These are phyloP conservation scores for Curvularia verruculosa DNA, from an alignment of 2,329 filamentous ascomycete species.

Conservation along the genomic window DNA sequence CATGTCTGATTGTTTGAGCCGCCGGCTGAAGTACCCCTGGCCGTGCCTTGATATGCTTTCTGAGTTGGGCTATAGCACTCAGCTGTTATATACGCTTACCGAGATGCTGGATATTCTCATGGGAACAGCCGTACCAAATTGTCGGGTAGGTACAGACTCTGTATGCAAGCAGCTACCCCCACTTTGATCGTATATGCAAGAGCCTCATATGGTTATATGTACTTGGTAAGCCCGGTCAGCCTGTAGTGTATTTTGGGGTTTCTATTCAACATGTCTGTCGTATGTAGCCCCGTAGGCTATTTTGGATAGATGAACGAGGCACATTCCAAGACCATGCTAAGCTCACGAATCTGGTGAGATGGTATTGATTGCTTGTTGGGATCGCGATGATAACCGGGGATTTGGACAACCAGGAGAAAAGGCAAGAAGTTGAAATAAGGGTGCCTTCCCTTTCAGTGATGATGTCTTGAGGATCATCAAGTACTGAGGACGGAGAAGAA, in stretches of 20 bases:
- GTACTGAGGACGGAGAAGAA: not conserved
- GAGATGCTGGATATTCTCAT: not conserved
- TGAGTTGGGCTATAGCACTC: not conserved
- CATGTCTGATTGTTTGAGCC: not conserved
- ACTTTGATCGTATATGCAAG: not conserved
- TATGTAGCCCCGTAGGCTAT: not conserved
- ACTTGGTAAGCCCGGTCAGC: not conserved
- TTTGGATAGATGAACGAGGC: not conserved
- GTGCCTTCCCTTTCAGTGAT: not conserved
- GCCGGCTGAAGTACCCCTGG: conserved; percentile 1
- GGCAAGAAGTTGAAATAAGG: not conserved
- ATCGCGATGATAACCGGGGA: not conserved
- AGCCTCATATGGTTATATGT: not conserved
- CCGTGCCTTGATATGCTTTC: not conserved
- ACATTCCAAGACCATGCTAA: not conserved
- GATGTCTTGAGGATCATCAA: not conserved
- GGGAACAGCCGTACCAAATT: not conserved
- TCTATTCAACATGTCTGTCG: not conserved
- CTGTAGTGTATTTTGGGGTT: not conserved
- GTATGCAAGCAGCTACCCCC: not conserved
- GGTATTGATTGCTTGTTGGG: not conserved
- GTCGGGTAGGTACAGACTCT: not conserved
- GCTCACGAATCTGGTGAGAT: not conserved
- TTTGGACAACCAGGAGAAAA: not conserved
- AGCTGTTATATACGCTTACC: not conserved